Percentiles rank a stretch among this genome's conserved stretches.
Conservation (phyloP, 805 yeast genomes). For the Isabelozyma heimii region DNA sequence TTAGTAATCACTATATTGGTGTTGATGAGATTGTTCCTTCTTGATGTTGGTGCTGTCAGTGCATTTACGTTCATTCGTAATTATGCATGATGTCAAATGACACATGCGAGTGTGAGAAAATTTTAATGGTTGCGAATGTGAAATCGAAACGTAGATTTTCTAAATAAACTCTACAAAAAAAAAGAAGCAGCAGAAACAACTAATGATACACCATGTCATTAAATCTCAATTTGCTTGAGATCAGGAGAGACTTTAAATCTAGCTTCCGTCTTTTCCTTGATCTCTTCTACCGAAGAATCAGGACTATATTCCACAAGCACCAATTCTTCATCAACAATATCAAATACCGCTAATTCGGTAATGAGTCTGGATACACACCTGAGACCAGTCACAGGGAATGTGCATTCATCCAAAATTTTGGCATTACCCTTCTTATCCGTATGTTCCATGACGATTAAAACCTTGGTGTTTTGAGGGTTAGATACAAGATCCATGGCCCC, state of each 20-base stretch:
- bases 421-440: constrained; percentile 45
- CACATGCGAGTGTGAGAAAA: background rate
- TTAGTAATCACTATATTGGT: background rate
- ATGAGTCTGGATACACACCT: constrained; percentile 44
- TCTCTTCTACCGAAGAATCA: constrained; percentile 38
- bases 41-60: background rate
- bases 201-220: background rate
- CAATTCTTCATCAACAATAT: constrained; percentile 36
- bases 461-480: constrained; percentile 42
- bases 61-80: too few relatives aligned
- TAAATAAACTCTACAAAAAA: background rate
- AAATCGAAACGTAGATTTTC: background rate
- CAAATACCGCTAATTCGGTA: constrained; percentile 49
- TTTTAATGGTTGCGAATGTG: background rate
- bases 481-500: constrained; percentile 55
- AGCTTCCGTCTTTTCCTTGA: constrained; percentile 39
- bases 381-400: constrained; percentile 47
- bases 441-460: constrained; percentile 49
- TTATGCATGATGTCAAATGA: background rate
- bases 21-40: background rate
- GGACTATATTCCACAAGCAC: constrained; percentile 41
- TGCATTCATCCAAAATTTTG: constrained; percentile 43
- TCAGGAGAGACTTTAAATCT: constrained; percentile 30
- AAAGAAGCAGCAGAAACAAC: background rate
- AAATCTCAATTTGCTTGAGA: constrained; percentile 14